Evolutionary conservation across 2,329 filamentous ascomycete species (phyloP).

Genomic region (Piedraia hortae): DNA sequence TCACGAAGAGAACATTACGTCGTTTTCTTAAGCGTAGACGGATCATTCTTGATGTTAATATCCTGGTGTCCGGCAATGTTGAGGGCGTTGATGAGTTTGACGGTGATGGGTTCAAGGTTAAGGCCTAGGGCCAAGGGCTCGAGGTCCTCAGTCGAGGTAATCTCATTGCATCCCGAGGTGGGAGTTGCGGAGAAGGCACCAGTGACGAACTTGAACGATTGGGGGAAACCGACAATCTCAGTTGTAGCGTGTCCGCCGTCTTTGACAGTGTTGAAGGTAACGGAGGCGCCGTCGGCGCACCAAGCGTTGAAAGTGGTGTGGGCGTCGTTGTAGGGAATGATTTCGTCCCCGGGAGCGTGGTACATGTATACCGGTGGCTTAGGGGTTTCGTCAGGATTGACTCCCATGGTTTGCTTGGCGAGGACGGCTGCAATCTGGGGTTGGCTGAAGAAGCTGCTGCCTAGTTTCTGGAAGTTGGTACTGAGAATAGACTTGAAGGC

Average conservation of each 20-base stretch:
- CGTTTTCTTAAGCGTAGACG: no score
- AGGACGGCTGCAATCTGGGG: conserved; percentile 5
- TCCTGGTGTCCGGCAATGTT: conserved; percentile 4
- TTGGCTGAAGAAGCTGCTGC: conserved; percentile 6
- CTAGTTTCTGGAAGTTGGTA: conserved; percentile 5
- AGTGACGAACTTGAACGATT: no score
- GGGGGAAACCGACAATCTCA: conserved; percentile 8
- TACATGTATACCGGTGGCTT: conserved; percentile 8
- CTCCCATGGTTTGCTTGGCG: conserved; percentile 6
- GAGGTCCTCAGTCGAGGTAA: conserved; percentile 5
- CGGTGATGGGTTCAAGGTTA: conserved; percentile 7
- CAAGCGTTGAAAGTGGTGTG: conserved; percentile 6
- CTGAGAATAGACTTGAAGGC: conserved; percentile 4
- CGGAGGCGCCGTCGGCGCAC: conserved; percentile 8
- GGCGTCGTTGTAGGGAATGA: conserved; percentile 10
- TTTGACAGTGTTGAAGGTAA: conserved; percentile 7
- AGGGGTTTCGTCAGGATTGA: conserved; percentile 5
- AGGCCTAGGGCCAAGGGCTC: conserved; percentile 7
- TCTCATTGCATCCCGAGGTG: conserved; percentile 7
- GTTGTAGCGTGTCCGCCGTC: conserved; percentile 8
- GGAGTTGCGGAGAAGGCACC: conserved; percentile 6
- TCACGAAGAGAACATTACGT: no score
- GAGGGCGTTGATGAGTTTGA: conserved; percentile 5
- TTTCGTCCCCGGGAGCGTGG: conserved; percentile 8
- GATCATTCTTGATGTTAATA: conserved; percentile 3